Base-by-base conservation (phyloP, 257 asterid species). In the Asclepias syriaca region DNA sequence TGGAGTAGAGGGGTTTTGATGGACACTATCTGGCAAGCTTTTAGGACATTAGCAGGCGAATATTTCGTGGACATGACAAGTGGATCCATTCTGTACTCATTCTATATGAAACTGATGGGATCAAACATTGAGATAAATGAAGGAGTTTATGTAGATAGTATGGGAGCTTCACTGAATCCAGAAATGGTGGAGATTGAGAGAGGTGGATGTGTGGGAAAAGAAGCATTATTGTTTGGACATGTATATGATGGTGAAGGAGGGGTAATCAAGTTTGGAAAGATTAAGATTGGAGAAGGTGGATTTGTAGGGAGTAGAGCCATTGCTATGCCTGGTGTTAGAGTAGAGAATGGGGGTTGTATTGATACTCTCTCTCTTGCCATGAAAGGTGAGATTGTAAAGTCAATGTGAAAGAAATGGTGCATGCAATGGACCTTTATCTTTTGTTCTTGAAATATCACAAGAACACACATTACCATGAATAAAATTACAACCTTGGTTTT, bases 1-100 rank as follows among this genome's bases (percentile, higher is more conserved):
- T 92, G 97, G 97, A 88, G 96, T 76, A 80, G 27, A 60, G 74
- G 84, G 3, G 81, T 88, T 10, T 78, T 82, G 57, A 77, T 86
- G 84, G 97, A 92, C 73, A 92, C 97, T 1, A 61, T 89, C 15
- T 89, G 97, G 97, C 97, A 92, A 72, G 92, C 97, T 65, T 84
- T 86, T 53, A 92, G 84, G 81, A 88, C 91, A 8, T 19, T 91
- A 3, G 83, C 80, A 5, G 95, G 95, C 1, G 97, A 91, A 2
- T 89, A 89, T 60, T 91, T 91, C 82, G 79, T 91, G 74, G 96
- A 89, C 16, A 81, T 84, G 82, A 81, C 84, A 1, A 81, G 85
- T 5, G 97, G 97, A 4, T 91, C 96, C 27, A 58, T 81, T 51
- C 55, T 89, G 37, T 91, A 89, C 68, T 82, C 78, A 6, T 74